phyloP scores from a whole-genome alignment of 2,329 filamentous ascomycete genomes.

The Scedosporium apiospermum region DNA sequence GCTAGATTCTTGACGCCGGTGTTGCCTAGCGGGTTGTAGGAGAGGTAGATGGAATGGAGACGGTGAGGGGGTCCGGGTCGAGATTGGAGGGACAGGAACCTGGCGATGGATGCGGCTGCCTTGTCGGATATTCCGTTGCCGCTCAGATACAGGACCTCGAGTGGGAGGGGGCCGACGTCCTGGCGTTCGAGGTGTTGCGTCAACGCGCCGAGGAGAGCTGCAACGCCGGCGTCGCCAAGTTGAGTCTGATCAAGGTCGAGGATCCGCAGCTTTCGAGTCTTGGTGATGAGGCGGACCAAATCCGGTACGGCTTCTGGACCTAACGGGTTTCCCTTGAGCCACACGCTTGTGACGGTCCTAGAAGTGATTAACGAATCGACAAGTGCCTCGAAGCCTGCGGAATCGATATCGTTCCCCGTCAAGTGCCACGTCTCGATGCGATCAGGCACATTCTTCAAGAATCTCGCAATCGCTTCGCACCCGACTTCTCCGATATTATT shows the following conservation, averaged over 20 bases:
- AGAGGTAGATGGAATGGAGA: constrained; percentile 26
- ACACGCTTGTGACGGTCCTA: constrained; percentile 25
- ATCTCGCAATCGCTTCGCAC: constrained; percentile 33
- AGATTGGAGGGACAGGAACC: constrained; percentile 17
- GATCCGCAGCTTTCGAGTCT: constrained; percentile 32
- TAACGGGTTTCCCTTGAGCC: constrained; percentile 46
- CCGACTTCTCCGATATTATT: constrained; percentile 43
- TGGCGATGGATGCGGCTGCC: constrained; percentile 20
- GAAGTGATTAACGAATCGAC: constrained; percentile 30
- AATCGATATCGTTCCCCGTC: constrained; percentile 43
- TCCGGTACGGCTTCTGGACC: constrained; percentile 26
- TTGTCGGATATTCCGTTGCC: constrained; percentile 23
- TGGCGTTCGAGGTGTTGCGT: constrained; percentile 16
- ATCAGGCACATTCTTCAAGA: constrained; percentile 32
- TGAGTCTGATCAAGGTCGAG: constrained; percentile 45
- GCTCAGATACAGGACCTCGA: constrained; percentile 27
- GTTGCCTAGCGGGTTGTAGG: constrained; percentile 26
- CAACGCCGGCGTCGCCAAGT: constrained; percentile 35
- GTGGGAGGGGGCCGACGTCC: constrained; percentile 18
- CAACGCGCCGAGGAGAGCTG: constrained; percentile 30
- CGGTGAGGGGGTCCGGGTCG: constrained; percentile 18
- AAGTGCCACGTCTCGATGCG: constrained; percentile 47
- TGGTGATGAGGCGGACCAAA: constrained; percentile 33
- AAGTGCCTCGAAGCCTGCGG: constrained; percentile 27
- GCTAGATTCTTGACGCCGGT: constrained; percentile 20